phyloP scores from a whole-genome alignment of 768 basidiomycete species.

The Filobasidium wieringae region DNA sequence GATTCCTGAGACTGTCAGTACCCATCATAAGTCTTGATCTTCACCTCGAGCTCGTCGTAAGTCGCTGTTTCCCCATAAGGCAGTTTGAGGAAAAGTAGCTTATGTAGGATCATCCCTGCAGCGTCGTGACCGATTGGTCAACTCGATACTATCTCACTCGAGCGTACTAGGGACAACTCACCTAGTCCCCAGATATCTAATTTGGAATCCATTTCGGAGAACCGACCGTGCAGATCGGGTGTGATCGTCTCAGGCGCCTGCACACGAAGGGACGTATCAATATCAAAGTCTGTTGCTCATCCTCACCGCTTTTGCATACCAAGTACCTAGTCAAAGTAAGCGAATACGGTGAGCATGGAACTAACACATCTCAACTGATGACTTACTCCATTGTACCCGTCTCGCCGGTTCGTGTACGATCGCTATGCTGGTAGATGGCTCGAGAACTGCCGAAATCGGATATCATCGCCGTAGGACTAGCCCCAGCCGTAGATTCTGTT shows the following conservation, averaged over 20 bases:
- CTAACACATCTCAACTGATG: not conserved
- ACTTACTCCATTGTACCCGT: constrained; percentile 91
- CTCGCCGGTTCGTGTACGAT: constrained; percentile 67
- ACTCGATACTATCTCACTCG: too few relatives aligned
- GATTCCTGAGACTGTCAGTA: not conserved
- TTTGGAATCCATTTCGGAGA: constrained; percentile 67
- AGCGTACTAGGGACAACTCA: not conserved
- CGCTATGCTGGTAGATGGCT: constrained; percentile 61
- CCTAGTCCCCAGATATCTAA: constrained; percentile 96
- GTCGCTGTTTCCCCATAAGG: constrained; percentile 67
- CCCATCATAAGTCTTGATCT: constrained; percentile 66
- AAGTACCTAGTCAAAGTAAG: constrained; percentile 30
- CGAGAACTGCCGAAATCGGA: constrained; percentile 92
- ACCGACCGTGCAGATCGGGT: constrained; percentile 51
- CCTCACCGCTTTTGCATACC: constrained; percentile 10
- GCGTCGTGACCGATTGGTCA: not conserved
- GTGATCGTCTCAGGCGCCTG: constrained; percentile 71
- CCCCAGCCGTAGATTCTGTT: not conserved
- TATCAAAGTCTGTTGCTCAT: not conserved
- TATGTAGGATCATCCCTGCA: constrained; percentile 74
- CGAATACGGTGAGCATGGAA: not conserved
- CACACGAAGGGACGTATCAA: not conserved
- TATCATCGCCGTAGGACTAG: constrained; percentile 84
- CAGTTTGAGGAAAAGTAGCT: constrained; percentile 76
- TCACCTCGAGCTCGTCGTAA: constrained; percentile 56